Base-by-base conservation (phyloP, 2,329 filamentous ascomycete species). In the Stagonosporopsis cucurbitacearum region DNA sequence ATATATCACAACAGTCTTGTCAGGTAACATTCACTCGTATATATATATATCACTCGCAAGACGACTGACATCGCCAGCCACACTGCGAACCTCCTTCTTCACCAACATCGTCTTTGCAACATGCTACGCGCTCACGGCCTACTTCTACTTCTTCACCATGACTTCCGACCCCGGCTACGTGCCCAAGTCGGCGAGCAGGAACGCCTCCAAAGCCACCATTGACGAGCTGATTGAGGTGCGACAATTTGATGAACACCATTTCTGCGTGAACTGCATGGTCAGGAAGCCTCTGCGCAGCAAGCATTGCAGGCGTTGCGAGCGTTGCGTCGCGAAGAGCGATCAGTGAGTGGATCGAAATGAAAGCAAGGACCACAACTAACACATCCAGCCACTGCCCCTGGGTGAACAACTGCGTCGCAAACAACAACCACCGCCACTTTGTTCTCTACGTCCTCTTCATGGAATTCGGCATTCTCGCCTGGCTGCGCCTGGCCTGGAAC, bases 341-440 rank as follows among this genome's bases (percentile, higher is more conserved):
- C 95, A 99, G 92, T 96, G 78, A 83, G 91, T 83, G 11, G 17
- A 5, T 11, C 17, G 2, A 15, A 3, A 11, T 20, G 6, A 32
- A 2, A 22, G 12, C n/a, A 40, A 36, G 37, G 37, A 7, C 33
- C 41, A 30, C 12, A 11, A 43, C 70, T 73, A 60, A 72, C 44
- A 3, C 12, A 40, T n/a, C 28, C 63, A 96, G 92, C 71, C 95
- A 99, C 73, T 99, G 95, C 70, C 95, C 95, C 0, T 99, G 95
- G 95, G 91, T 98, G 22, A 90, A 96, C 78, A 98, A 97, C 76
- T 99, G 95, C 69, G 86, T 99, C 37, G 95, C 91, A 39, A 86
- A 95, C 61, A 98, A 98, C 79, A 99, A 98, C 74, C 90, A 98
- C 70, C 88, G 95, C 13, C 93, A 97, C 66, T 99, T 99, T 76